These are phyloP conservation scores for Colletotrichum sp. DNA, from an alignment of 2,329 filamentous ascomycete genomes.

Conservation along the genomic window DNA sequence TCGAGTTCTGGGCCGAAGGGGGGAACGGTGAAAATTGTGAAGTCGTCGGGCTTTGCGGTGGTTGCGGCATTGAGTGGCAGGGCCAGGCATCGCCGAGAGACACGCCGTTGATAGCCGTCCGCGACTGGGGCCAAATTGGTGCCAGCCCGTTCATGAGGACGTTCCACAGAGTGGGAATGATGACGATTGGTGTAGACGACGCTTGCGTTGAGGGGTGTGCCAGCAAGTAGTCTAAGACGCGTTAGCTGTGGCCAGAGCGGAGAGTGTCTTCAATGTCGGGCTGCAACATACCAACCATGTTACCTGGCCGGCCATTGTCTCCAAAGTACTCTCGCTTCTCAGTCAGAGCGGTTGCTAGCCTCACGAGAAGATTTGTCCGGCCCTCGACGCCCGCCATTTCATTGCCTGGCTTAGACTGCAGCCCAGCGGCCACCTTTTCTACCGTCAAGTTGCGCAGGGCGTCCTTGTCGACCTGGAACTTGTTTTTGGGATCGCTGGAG, in stretches of 20 bases:
- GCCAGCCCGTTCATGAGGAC: constrained; percentile 87
- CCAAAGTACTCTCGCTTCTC: constrained; percentile 86
- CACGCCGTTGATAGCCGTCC: constrained; percentile 85
- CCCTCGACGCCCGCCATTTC: constrained; percentile 86
- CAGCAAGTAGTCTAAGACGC: constrained; percentile 80
- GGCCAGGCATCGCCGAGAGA: constrained; percentile 95
- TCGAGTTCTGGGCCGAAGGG: constrained; percentile 46
- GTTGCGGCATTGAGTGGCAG: constrained; percentile 78
- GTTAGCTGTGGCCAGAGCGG: constrained; percentile 24
- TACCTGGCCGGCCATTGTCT: constrained; percentile 82
- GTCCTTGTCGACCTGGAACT: constrained; percentile 86
- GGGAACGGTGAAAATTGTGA: constrained; percentile 59
- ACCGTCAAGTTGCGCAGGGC: constrained; percentile 78
- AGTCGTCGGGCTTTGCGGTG: constrained; percentile 41
- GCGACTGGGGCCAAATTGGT: constrained; percentile 86
- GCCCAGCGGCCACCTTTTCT: constrained; percentile 75
- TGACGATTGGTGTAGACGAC: constrained; percentile 85
- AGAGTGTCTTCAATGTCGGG: background rate
- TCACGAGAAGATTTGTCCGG: constrained; percentile 77
- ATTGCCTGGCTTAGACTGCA: constrained; percentile 85
- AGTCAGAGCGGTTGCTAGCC: constrained; percentile 75
- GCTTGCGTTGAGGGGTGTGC: constrained; percentile 89
- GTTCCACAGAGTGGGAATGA: constrained; percentile 87
- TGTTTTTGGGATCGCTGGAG: constrained; percentile 80
- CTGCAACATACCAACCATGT: constrained; percentile 79